These are phyloP conservation scores for Ogataea angusta DNA, from an alignment of 805 yeast genomes.

Conservation along the genomic window DNA sequence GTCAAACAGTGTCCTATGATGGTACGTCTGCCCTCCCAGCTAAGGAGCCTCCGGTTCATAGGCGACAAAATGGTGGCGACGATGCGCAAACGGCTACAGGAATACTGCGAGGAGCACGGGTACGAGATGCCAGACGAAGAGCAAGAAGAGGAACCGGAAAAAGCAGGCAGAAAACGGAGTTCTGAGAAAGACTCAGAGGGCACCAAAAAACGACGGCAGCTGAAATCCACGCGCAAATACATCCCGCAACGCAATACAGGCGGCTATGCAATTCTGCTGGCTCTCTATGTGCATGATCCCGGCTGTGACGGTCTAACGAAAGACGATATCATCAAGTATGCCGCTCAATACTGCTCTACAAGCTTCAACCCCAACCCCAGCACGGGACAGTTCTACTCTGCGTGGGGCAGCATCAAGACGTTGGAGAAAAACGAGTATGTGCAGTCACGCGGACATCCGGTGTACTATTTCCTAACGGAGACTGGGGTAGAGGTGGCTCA, in stretches of 20 bases:
- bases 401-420: constrained; percentile 71
- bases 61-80: constrained; percentile 66
- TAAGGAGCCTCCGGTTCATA: constrained; percentile 58
- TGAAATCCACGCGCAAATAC: constrained; percentile 38
- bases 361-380: constrained; percentile 60
- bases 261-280: constrained; percentile 75
- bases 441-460: constrained; percentile 53
- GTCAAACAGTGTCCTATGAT: constrained; percentile 43
- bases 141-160: constrained; percentile 5
- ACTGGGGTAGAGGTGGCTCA: constrained; percentile 65
- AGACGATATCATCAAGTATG: constrained; percentile 53
- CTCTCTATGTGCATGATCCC: constrained; percentile 49
- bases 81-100: constrained; percentile 44
- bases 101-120: constrained; percentile 57
- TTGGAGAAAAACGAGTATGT: constrained; percentile 61
- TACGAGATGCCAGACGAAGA: constrained; percentile 39
- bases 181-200: constrained; percentile 4
- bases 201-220: constrained; percentile 6
- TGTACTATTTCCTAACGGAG: constrained; percentile 61
- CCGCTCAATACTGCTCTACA: constrained; percentile 51
- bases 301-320: constrained; percentile 57
- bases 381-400: constrained; percentile 62
- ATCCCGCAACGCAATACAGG: constrained; percentile 78
- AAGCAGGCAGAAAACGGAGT: constrained; percentile 1
- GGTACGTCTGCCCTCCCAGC: constrained; percentile 54